Percentiles rank a stretch among this genome's conserved stretches.
These are phyloP conservation scores for Gossypium arboreum DNA, from an alignment of 345 rosid species.

Conservation along the genomic window DNA sequence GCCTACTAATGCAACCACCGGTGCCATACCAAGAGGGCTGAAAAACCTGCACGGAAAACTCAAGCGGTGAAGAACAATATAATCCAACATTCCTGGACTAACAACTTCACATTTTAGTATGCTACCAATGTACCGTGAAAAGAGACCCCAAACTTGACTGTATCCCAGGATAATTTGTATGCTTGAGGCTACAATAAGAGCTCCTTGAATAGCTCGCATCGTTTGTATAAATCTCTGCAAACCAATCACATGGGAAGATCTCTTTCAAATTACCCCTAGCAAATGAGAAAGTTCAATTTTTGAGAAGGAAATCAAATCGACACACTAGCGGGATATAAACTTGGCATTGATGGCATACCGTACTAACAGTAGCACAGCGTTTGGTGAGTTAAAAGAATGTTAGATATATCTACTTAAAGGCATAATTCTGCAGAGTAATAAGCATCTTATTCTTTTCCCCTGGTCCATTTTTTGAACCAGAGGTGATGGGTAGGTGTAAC, in stretches of 20 bases:
- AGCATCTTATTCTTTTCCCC: too few relatives aligned
- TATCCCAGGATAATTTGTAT: slow-evolving; percentile 83
- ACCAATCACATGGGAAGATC: slow-evolving; percentile 41
- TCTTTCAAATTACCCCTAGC: slow-evolving; percentile 42
- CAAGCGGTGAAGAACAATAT: not conserved
- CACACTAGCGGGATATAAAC: slow-evolving; percentile 8
- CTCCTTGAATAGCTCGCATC: slow-evolving; percentile 90
- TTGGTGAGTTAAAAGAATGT: not conserved
- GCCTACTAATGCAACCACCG: slow-evolving; percentile 90
- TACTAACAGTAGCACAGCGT: not conserved
- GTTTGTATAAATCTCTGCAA: slow-evolving; percentile 91
- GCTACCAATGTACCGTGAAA: slow-evolving; percentile 54
- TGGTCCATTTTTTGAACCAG: not conserved
- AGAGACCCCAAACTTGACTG: slow-evolving; percentile 87
- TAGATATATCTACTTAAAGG: not conserved
- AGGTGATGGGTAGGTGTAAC: not conserved
- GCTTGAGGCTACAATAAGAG: slow-evolving; percentile 87
- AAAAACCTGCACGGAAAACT: slow-evolving; percentile 51
- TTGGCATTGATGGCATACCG: not conserved
- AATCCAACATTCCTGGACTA: not conserved
- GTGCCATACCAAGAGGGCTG: slow-evolving; percentile 86
- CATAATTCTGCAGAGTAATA: not conserved
- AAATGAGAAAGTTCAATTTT: slow-evolving; percentile 27
- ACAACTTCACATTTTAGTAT: not conserved
- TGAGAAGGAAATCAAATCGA: slow-evolving; percentile 8